Evolutionary conservation across 2,329 filamentous ascomycete species (phyloP), one percentile per base, ranked within the genome.

Genomic region (Dryadomyces quercus-mongolicae): DNA sequence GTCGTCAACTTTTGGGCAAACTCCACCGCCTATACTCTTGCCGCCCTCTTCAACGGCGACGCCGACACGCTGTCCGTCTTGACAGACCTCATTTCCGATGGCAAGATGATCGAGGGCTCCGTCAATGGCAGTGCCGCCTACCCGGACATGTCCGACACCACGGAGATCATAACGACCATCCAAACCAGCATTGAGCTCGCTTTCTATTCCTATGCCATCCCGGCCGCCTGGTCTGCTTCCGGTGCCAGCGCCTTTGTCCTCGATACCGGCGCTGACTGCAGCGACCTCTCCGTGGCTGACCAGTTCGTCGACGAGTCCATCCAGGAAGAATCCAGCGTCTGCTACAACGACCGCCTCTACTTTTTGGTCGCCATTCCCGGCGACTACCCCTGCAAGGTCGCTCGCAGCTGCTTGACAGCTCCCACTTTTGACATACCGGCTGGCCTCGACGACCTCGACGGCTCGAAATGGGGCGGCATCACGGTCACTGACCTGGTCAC

Each of bases 131-230:
- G 4, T 31, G 25, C 25, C 25, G 25, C 25, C 25, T 31, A 31
- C 25, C 25, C 22, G 48, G 51, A 9, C 36, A 20, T 18, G 25
- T 49, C 21, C 46, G 57, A 25, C 5, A 7, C 18, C 45, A 15
- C 8, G 20, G 50, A 36, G 21, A 34, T 10, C 36, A 25, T 25
- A 12, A 36, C 5, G 5, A n/a, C 38, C 38, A 13, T 42, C 12
- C 38, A 42, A 12, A 5, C 12, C 5, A 49, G n/a, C 21, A 57
- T 58, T 52, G 52, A 63, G 51, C 65, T 62, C 55, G 48, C 61
- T 42, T 61, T 69, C 52, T 68, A 60, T 53, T 65, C 57, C 46
- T 66, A 58, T 47, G 58, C 64, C 48, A 67, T 70, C 53, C 67
- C 68, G 8, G 53, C 55, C 15, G 45, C 65, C 3, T 70, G 67